Evolutionary conservation across 2,329 filamentous ascomycete species (phyloP).

Genomic region (Trichoderma sp.): DNA sequence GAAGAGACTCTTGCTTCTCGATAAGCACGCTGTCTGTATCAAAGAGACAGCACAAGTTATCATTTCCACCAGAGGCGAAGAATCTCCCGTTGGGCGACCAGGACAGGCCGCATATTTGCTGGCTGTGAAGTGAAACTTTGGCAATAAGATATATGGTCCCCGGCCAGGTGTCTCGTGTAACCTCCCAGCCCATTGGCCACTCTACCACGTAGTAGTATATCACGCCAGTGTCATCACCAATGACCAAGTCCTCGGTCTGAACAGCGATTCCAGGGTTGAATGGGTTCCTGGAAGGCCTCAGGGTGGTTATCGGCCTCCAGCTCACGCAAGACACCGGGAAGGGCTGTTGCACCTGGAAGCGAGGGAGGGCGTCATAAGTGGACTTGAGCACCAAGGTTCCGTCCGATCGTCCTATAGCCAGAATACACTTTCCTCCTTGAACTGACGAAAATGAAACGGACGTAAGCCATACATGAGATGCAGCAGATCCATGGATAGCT

Average conservation of each 20-base stretch:
- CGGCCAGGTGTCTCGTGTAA: constrained; percentile 67
- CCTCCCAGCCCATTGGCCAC: constrained; percentile 70
- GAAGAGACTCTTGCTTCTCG: constrained; percentile 7
- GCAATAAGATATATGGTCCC: constrained; percentile 77
- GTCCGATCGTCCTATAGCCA: constrained; percentile 81
- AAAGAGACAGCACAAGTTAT: constrained; percentile 86
- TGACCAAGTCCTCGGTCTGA: constrained; percentile 77
- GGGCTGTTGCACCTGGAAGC: constrained; percentile 74
- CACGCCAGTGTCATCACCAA: constrained; percentile 80
- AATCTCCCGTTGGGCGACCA: constrained; percentile 77
- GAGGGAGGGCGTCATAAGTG: constrained; percentile 65
- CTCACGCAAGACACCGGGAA: constrained; percentile 75
- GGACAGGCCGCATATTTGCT: constrained; percentile 91
- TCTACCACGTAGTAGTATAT: constrained; percentile 90
- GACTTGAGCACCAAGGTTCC: constrained; percentile 78
- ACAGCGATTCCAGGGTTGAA: constrained; percentile 52
- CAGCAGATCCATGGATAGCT: constrained; percentile 42
- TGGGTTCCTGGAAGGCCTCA: constrained; percentile 54
- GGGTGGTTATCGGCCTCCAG: constrained; percentile 68
- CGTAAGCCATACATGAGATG: constrained; percentile 61
- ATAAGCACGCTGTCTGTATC: constrained; percentile 61
- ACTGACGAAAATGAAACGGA: constrained; percentile 88
- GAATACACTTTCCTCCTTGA: constrained; percentile 72
- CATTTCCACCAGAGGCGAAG: constrained; percentile 89
- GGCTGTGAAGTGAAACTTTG: constrained; percentile 74